Conservation (phyloP, 352 stramenopile species). For the Phytophthora tubulina region DNA sequence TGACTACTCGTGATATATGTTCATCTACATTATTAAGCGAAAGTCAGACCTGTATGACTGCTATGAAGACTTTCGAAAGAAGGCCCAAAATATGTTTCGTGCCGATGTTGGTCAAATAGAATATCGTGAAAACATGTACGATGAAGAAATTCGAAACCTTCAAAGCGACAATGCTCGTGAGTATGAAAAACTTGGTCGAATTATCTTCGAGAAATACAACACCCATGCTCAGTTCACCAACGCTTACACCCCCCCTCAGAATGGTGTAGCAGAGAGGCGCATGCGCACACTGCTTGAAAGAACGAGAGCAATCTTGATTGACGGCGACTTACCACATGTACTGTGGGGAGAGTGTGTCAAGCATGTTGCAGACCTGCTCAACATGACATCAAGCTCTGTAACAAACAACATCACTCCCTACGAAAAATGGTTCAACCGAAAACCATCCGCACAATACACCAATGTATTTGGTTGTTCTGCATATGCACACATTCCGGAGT, state of each 20-base stretch:
- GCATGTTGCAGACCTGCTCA: neutral
- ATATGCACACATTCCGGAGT: neutral
- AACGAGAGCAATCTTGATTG: neutral
- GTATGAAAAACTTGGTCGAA: too few species aligned
- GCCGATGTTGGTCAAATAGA: neutral
- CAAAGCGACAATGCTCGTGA: too few species aligned
- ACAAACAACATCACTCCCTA: conserved; percentile 1
- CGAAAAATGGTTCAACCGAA: conserved; percentile 3
- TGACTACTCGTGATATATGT: neutral
- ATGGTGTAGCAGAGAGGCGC: neutral
- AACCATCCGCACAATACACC: conserved; percentile 6
- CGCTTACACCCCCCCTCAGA: neutral
- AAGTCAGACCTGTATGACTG: neutral
- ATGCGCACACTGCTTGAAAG: too few species aligned
- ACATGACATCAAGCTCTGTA: conserved; percentile 4
- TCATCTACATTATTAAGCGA: neutral
- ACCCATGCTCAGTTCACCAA: too few species aligned
- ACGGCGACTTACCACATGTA: neutral
- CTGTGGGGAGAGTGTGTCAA: neutral
- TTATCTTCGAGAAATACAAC: too few species aligned
- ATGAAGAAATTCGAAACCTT: too few species aligned
- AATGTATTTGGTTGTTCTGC: conserved; percentile 12
- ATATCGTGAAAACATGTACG: too few species aligned
- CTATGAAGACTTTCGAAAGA: neutral
- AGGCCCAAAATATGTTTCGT: neutral